Base-by-base conservation (phyloP, 345 rosid species). In the Hibiscus syriacus region DNA sequence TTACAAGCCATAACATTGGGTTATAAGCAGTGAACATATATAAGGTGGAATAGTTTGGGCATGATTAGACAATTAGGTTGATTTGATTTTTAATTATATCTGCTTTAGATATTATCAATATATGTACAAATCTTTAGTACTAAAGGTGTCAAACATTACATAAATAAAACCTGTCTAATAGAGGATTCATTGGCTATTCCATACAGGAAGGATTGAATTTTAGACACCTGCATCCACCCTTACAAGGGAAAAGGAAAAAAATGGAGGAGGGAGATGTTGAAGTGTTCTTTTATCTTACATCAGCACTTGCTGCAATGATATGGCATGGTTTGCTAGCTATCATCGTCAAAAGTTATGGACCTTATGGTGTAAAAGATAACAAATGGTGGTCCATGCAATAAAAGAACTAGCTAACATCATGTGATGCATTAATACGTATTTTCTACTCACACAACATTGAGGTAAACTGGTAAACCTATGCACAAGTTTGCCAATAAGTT, bases 401-500 rank as follows among this genome's bases (percentile, higher is more conserved):
- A 60, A 59, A 60, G 49, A 36, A 60, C 65, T 20, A 60, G 11
- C 46, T 34, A 19, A 38, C 29, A 20, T 5, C 48, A 38, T 60
- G 49, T 0, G 29, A 61, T 5, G 46, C 66, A 61, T 55, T 55
- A 55, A 14, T 12, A 5, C n/a, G 27, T 55, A 26, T 22, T 12
- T 38, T 36, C 16, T 22, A 61, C 30, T 38, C 30, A 13, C 19
- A 12, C 30, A 12, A 60, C 30, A 5, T 38, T 61, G 66, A 34
- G 41, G 25, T n/a, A 57, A 57, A 30, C 19, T 14, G 41, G 25
- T n/a, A 57, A 57, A 30, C 19, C 25, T n/a, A 57, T 32, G n/a
- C 63, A n/a, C 41, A n/a, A 30, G 41, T 57, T 57, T 57, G 41
- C 63, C 29, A 13, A 56, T 29, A 56, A 16, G 62, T 56, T 56